A percentile compares a stretch with the other conserved stretches of the same genome.
phyloP scores from a whole-genome alignment of 169 alveolate genomes.

The Neospora caninum region DNA sequence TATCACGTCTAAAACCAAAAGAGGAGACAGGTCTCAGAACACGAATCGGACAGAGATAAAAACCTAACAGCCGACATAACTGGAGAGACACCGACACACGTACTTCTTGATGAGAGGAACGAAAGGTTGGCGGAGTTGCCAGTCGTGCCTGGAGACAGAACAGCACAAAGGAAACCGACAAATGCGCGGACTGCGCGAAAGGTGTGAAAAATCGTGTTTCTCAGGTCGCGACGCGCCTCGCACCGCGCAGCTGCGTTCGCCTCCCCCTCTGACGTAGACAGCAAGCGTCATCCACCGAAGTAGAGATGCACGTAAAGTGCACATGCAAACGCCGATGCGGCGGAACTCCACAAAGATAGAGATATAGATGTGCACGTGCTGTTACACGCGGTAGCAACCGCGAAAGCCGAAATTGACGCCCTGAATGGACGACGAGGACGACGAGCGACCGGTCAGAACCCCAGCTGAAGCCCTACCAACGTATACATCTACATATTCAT shows the following conservation, averaged over 20 bases:
- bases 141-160: slow-evolving; percentile 67
- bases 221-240: background rate
- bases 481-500: background rate
- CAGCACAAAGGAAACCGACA: background rate
- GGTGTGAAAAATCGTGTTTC: background rate
- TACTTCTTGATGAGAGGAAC: slow-evolving; percentile 67
- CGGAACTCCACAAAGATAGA: too few relatives aligned
- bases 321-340: too few relatives aligned
- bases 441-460: background rate
- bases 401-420: background rate
- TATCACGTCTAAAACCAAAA: too few relatives aligned
- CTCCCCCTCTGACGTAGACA: background rate
- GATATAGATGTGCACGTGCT: too few relatives aligned
- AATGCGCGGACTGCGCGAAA: background rate
- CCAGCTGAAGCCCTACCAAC: background rate
- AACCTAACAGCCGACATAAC: too few relatives aligned
- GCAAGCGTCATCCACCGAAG: background rate
- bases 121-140: slow-evolving; percentile 82
- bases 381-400: too few relatives aligned
- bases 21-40: too few relatives aligned
- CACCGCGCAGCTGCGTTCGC: too few relatives aligned
- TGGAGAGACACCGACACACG: background rate
- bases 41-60: background rate
- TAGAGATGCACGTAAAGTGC: too few relatives aligned
- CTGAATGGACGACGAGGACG: background rate